Evolutionary conservation across 1,284 basidiomycete genomes (phyloP).

Genomic region (Gymnopus androsaceus): DNA sequence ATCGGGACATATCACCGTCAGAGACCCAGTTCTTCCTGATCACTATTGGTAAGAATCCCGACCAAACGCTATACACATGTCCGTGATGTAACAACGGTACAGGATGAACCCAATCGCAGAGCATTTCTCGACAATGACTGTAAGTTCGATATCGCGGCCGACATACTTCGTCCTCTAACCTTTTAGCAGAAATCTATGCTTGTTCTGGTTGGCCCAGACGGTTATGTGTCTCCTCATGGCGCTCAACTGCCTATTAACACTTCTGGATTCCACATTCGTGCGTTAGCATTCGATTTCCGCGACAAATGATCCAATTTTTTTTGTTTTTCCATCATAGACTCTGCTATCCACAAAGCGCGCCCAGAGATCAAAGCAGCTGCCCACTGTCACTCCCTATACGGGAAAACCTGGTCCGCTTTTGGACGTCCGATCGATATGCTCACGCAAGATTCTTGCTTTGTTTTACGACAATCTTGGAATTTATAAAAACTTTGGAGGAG

Average conservation of each 20-base stretch:
- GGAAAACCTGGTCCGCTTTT: conserved; percentile 63
- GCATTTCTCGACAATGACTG: conserved; percentile 31
- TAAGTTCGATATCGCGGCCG: conserved; percentile 1
- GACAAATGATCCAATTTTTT: conserved; percentile 37
- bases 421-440: conserved; percentile 57
- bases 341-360: conserved; percentile 57
- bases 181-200: conserved; percentile 28
- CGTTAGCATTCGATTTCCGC: conserved; percentile 43
- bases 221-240: conserved; percentile 28
- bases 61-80: neutral
- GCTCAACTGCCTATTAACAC: conserved; percentile 31
- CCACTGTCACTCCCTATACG: conserved; percentile 63
- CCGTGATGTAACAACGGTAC: neutral
- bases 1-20: conserved; percentile 64
- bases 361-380: conserved; percentile 66
- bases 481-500: conserved; percentile 55
- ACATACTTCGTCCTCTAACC: neutral
- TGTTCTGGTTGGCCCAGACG: conserved; percentile 31
- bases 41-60: conserved; percentile 19
- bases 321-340: conserved; percentile 34
- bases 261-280: conserved; percentile 30
- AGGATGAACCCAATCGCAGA: conserved; percentile 33
- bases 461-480: conserved; percentile 45
- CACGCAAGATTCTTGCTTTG: conserved; percentile 50
- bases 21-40: conserved; percentile 32